Evolutionary conservation across 495 filamentous ascomycete genomes (phyloP).

Genomic region (Amorphotheca resinae): DNA sequence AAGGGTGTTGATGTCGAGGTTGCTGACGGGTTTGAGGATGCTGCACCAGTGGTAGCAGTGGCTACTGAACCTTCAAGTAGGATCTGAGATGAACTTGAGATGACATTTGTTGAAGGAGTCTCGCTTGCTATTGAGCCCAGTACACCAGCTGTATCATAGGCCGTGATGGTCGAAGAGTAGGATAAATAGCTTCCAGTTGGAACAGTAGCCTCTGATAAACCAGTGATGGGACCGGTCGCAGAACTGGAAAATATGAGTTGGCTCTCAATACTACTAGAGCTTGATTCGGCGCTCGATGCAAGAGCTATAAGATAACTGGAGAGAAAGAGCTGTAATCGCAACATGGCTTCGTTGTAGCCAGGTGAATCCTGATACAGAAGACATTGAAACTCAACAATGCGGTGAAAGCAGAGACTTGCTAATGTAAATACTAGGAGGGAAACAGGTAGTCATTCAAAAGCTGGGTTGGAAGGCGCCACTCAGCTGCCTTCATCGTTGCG

Average conservation of each 20-base stretch:
- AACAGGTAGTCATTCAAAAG: no score
- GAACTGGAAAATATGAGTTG: background rate
- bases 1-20: conserved; percentile 29
- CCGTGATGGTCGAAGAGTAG: conserved; percentile 26
- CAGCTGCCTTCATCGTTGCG: no score
- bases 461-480: no score
- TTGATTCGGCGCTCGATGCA: background rate
- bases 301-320: background rate
- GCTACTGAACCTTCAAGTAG: conserved; percentile 28
- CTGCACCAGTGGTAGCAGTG: conserved; percentile 9
- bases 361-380: no score
- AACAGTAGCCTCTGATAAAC: conserved; percentile 19
- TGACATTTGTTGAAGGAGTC: conserved; percentile 3
- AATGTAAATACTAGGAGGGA: no score
- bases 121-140: background rate
- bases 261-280: background rate
- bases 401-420: no score
- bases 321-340: background rate
- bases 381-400: no score
- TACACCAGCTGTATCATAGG: background rate
- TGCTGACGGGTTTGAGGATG: conserved; percentile 24
- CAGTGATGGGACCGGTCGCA: background rate
- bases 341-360: background rate
- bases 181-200: conserved; percentile 29
- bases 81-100: conserved; percentile 2